These are phyloP conservation scores for Trichoderma sp. DNA, from an alignment of 2,329 filamentous ascomycete genomes.

Conservation along the genomic window DNA sequence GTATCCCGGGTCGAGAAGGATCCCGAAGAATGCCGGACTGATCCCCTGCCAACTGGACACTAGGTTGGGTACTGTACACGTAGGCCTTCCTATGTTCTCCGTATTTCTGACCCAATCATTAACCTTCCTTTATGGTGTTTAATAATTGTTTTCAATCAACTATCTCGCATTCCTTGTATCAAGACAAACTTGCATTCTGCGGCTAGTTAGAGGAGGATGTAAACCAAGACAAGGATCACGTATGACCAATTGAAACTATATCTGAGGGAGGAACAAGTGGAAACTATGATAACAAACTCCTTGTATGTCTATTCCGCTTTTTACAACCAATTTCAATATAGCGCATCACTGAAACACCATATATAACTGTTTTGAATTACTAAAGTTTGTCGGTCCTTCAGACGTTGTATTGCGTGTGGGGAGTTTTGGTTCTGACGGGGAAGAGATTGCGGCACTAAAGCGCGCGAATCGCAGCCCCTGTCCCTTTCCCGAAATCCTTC, in stretches of 20 bases:
- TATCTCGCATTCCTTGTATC: not conserved
- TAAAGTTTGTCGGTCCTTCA: not conserved
- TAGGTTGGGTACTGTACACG: not conserved
- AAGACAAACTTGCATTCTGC: not conserved
- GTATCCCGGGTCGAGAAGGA: not conserved
- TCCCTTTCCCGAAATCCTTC: not conserved
- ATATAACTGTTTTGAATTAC: not conserved
- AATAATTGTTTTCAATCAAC: not conserved
- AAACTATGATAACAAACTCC: not conserved
- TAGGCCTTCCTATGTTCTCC: not conserved
- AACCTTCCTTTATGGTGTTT: not conserved
- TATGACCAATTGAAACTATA: not conserved
- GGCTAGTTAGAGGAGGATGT: not conserved
- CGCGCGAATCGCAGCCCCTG: not conserved
- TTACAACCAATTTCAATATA: not conserved
- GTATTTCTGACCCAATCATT: not conserved
- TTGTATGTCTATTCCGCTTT: not conserved
- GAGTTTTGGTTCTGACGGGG: not conserved
- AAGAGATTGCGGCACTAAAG: not conserved
- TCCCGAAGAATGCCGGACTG: not conserved
- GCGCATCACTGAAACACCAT: not conserved
- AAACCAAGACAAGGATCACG: not conserved
- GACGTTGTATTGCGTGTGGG: not conserved
- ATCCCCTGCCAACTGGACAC: not conserved
- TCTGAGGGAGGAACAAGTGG: not conserved